Evolutionary conservation across 78 protist species (phyloP), one percentile per base, ranked within the genome.

Genomic region (Planoprotostelium fungivorum): DNA sequence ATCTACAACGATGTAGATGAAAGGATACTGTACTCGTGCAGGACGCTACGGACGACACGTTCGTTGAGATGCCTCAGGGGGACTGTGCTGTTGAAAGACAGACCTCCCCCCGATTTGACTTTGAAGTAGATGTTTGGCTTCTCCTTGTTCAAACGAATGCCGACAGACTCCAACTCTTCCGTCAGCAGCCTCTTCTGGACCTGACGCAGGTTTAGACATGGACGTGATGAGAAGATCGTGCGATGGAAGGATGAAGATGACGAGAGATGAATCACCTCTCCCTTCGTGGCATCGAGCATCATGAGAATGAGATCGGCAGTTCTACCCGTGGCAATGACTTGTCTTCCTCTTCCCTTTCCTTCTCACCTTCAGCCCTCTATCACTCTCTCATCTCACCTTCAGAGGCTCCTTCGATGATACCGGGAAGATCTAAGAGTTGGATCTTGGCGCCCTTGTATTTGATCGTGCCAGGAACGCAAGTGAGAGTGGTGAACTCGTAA

Each of bases 401-500:
- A 51, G 98, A 94, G 34, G 99, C 99, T n/a, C 99, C 99, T 90
- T 99, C 99, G 37, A 99, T 99, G 86, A 99, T 99, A 84, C 99
- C 99, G 36, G 99, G 99, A 84, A 97, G 91, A 92, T 98, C 99
- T 0, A 98, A 87, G 34, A 98, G 85, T 91, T 97, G 98, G 36
- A 99, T 89, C 91, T 97, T 96, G n/a, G 99, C 99, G 35, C 99
- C 99, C 34, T 96, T 92, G 91, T 97, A 95, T 34, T 51, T 83
- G 83, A 99, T 87, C 31, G 90, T 97, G 84, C 99, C 98, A 86
- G 99, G 99, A 87, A 99, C 93, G 93, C 99, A 97, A 1, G 99
- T 99, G 36, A 99, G 97, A 31, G 99, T 99, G 29, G 99, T 99
- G 96, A 99, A 99, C 93, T 99, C 99, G 91, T 98, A 98, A 1